Conservation (phyloP, 306 rosid species). For the Malus asiatica region DNA sequence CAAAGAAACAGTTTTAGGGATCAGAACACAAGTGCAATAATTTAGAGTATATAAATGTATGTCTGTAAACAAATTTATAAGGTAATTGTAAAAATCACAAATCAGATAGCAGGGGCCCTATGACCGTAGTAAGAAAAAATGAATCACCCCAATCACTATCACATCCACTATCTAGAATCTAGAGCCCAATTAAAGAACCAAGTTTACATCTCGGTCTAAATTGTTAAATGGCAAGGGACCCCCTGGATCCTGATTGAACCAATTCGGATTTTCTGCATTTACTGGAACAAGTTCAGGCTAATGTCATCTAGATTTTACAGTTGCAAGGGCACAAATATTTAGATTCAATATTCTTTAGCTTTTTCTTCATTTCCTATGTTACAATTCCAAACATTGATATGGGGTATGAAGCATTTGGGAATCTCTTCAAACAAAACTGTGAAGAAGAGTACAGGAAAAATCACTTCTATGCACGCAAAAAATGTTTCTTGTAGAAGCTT, state of each 20-base stretch:
- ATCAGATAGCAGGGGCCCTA: neutral
- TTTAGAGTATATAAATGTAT: neutral
- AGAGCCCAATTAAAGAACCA: neutral
- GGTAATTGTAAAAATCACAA: neutral
- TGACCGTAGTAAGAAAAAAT: neutral
- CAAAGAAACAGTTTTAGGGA: neutral
- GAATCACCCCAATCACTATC: neutral
- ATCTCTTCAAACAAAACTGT: neutral
- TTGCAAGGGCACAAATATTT: neutral
- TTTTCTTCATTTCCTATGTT: neutral
- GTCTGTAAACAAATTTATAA: neutral
- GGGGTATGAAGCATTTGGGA: neutral
- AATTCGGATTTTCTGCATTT: neutral
- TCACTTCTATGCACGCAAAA: neutral
- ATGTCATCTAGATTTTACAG: neutral
- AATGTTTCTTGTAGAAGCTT: neutral
- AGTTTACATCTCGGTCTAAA: neutral
- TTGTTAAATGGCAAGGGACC: neutral
- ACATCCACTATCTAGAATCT: neutral
- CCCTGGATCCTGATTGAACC: neutral
- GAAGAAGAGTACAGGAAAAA: neutral
- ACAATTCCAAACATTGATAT: no score
- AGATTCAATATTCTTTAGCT: neutral
- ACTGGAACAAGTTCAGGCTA: neutral
- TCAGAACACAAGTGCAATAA: neutral